Base-by-base conservation (phyloP, 306 rosid species). In the Abrus precatorius region DNA sequence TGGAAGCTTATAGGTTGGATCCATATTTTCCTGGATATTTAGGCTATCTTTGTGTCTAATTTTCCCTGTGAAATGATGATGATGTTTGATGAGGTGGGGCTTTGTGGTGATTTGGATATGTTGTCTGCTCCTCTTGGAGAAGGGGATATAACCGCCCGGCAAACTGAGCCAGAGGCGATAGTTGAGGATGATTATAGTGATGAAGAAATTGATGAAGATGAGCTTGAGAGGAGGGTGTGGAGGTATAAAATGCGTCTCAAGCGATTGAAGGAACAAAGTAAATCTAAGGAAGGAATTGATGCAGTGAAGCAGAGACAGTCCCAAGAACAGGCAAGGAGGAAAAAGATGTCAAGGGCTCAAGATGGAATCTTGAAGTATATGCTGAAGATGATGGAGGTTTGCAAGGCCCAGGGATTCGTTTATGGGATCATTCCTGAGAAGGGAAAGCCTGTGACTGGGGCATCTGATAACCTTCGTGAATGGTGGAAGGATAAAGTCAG, bases 401-500 rank as follows among this genome's bases (percentile, higher is more conserved):
- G 95, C 59, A 89, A 92, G 79, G 97, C 97, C 14, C 93, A 91
- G 72, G 97, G 97, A 6, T 92, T 92, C 82, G 97, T 92, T 41
- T 92, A 92, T 36, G 97, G 97, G 49, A 92, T 92, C 75, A 89
- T 91, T 45, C 97, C 97, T 0, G 95, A 92, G 69, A 92, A 92
- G 70, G 97, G 97, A 11, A 92, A 92, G 61, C 97, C 97, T 0
- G 94, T 92, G 28, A 89, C 89, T 0, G 97, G 97, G 9, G 90
- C 95, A 33, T 92, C 97, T 5, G 97, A 92, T 85, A 92, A 91
- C 86, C 95, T 92, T 5, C 93, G 95, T 0, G 92, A 88, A 69
- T 92, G 97, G 97, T 92, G 97, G 97, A 92, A 92, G 84, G 95
- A 91, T 41, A 92, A 89, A 56, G 97, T 92, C n/a, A 73, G 97